These are phyloP conservation scores for Leersia perrieri DNA, from an alignment of 176 grass and related monocot genomes.

Conservation along the genomic window DNA sequence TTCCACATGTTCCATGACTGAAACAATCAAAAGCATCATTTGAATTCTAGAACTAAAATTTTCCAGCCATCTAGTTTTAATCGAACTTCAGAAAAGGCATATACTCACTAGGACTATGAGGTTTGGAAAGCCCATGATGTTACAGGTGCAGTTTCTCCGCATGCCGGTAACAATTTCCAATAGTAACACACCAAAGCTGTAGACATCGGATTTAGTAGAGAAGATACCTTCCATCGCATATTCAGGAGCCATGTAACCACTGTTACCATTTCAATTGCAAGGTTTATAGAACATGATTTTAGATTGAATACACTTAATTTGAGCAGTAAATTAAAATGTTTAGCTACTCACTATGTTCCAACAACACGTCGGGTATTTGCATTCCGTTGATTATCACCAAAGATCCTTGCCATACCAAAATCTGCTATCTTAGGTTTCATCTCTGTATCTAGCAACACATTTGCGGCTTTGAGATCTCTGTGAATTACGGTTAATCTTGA, in stretches of 20 bases:
- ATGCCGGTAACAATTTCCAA: conserved; percentile 49
- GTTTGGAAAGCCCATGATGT: conserved; percentile 21
- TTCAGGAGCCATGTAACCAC: no score
- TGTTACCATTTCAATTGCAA: no score
- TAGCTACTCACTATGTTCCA: not conserved
- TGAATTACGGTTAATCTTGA: not conserved
- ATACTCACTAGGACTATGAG: conserved; percentile 47
- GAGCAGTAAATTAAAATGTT: not conserved
- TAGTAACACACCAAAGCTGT: conserved; percentile 45
- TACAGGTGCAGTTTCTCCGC: conserved; percentile 30
- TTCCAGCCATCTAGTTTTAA: no score
- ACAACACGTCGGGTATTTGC: not conserved
- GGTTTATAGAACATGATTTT: not conserved
- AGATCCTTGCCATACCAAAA: no score
- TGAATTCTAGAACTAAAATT: not conserved
- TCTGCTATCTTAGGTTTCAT: not conserved
- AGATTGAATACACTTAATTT: not conserved
- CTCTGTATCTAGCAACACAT: not conserved
- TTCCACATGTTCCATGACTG: conserved; percentile 57
- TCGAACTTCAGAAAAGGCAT: no score
- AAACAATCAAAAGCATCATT: not conserved
- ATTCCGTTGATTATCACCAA: not conserved
- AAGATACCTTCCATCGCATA: no score
- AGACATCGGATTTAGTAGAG: conserved; percentile 51
- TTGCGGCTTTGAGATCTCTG: not conserved